Conservation (phyloP, 2,329 filamentous ascomycete species). For the Trichophyton simii region DNA sequence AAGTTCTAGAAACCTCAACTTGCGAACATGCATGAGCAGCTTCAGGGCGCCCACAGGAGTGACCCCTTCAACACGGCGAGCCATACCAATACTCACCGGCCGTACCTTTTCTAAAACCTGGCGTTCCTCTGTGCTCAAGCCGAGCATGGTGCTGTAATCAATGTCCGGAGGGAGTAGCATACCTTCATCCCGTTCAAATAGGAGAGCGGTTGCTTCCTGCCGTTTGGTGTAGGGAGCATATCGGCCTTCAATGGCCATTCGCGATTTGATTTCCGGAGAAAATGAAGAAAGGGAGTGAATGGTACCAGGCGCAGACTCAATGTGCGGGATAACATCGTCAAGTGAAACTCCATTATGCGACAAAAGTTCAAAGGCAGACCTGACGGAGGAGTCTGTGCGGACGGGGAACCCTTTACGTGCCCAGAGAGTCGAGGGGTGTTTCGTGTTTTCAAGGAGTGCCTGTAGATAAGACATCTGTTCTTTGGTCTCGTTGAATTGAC, state of each 20-base stretch:
- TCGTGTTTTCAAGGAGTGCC: slow-evolving; percentile 45
- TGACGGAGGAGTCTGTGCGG: slow-evolving; percentile 51
- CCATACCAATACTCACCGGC: slow-evolving; percentile 81
- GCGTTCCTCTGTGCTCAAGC: slow-evolving; percentile 69
- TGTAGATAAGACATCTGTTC: slow-evolving; percentile 56
- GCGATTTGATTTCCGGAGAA: slow-evolving; percentile 46
- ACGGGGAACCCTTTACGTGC: slow-evolving; percentile 55
- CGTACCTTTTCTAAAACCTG: slow-evolving; percentile 54
- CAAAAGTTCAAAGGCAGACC: slow-evolving; percentile 68
- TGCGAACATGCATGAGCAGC: slow-evolving; percentile 33
- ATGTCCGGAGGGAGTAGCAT: slow-evolving; percentile 59
- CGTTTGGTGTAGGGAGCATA: slow-evolving; percentile 78
- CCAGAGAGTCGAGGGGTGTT: slow-evolving; percentile 54
- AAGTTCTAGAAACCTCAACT: slow-evolving; percentile 5
- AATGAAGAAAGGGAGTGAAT: slow-evolving; percentile 39
- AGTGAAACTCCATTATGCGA: slow-evolving; percentile 51
- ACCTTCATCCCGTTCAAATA: slow-evolving; percentile 64
- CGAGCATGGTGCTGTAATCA: slow-evolving; percentile 61
- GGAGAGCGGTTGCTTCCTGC: slow-evolving; percentile 53
- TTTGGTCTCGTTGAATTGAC: slow-evolving; percentile 51
- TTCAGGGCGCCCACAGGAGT: slow-evolving; percentile 35
- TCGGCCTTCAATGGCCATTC: slow-evolving; percentile 67
- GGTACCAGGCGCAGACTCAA: slow-evolving; percentile 29
- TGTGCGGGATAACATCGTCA: slow-evolving; percentile 42
- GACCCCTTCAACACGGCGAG: slow-evolving; percentile 69